A percentile compares a stretch with the other conserved stretches of the same genome.
Conservation (phyloP, 805 yeast genomes). For the Yarrowia sp. region DNA sequence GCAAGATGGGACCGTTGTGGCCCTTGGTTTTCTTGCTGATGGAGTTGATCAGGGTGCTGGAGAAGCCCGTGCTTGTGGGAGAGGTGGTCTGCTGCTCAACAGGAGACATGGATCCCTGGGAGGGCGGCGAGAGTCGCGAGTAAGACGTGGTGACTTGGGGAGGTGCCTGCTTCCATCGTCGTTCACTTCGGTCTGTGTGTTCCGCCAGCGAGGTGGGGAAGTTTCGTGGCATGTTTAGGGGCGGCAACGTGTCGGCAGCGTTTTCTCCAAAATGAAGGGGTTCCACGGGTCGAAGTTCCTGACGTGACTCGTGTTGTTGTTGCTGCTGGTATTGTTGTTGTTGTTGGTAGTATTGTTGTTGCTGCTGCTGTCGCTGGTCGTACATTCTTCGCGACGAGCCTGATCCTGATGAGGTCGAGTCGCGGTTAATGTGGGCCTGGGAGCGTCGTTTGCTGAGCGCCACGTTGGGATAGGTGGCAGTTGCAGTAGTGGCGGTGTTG, state of each 20-base stretch:
- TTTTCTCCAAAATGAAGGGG: not conserved
- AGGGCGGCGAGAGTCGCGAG: not conserved
- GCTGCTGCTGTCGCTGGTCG: not conserved
- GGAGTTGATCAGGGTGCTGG: not conserved
- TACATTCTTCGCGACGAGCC: not conserved
- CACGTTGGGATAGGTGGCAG: not conserved
- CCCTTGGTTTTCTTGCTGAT: not conserved
- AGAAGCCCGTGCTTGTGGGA: not conserved
- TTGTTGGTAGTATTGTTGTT: not conserved
- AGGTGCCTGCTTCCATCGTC: conserved; percentile 12
- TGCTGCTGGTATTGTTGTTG: not conserved
- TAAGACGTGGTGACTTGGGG: not conserved
- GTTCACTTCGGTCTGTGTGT: conserved; percentile 2
- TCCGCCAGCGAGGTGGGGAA: conserved; percentile 6
- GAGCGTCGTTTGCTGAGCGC: conserved; percentile 16
- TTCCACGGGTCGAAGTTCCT: not conserved
- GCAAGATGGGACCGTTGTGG: not conserved
- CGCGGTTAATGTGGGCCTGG: conserved; percentile 5
- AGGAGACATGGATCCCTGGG: not conserved
- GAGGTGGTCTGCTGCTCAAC: not conserved
- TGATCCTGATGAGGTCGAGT: not conserved
- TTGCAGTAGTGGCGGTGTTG: conserved; percentile 7
- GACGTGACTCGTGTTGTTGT: not conserved
- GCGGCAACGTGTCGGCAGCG: too few species aligned
- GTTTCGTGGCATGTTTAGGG: not conserved